phyloP scores from a whole-genome alignment of 805 yeast species.

The Yamadazyma akitaensis region DNA sequence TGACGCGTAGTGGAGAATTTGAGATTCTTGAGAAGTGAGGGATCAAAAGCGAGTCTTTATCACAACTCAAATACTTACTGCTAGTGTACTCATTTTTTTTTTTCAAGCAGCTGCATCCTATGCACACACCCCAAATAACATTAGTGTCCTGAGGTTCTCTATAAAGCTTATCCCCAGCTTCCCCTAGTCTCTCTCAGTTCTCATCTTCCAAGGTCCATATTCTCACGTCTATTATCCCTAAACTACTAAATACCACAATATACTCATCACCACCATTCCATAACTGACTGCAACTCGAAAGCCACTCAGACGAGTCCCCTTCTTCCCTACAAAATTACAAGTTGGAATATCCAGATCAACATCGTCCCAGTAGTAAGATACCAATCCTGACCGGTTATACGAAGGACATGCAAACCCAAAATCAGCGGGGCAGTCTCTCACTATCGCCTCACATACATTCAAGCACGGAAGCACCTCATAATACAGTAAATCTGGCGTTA shows the following conservation, averaged over 20 bases:
- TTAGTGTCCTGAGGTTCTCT: too few species aligned
- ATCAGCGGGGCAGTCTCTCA: constrained; percentile 76
- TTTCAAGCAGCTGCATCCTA: too few species aligned
- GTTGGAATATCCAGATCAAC: constrained; percentile 23
- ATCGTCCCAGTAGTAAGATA: constrained; percentile 46
- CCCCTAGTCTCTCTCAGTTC: too few species aligned
- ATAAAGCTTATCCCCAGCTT: too few species aligned
- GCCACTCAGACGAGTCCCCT: background rate
- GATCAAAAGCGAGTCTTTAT: too few species aligned
- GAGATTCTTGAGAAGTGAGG: too few species aligned
- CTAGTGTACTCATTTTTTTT: too few species aligned
- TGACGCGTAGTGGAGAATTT: background rate
- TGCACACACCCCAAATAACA: too few species aligned
- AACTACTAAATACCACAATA: background rate
- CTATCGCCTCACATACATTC: constrained; percentile 73
- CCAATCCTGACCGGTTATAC: constrained; percentile 25
- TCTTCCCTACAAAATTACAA: constrained; percentile 38
- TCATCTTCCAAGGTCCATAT: too few species aligned
- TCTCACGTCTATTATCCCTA: background rate
- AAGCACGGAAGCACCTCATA: constrained; percentile 86
- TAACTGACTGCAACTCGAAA: background rate
- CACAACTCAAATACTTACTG: too few species aligned
- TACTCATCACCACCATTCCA: background rate
- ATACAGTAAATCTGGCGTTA: constrained; percentile 58
- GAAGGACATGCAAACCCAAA: constrained; percentile 76